Conservation (phyloP, 441 rosid genomes). For the Pelargonium cotyledonis region DNA sequence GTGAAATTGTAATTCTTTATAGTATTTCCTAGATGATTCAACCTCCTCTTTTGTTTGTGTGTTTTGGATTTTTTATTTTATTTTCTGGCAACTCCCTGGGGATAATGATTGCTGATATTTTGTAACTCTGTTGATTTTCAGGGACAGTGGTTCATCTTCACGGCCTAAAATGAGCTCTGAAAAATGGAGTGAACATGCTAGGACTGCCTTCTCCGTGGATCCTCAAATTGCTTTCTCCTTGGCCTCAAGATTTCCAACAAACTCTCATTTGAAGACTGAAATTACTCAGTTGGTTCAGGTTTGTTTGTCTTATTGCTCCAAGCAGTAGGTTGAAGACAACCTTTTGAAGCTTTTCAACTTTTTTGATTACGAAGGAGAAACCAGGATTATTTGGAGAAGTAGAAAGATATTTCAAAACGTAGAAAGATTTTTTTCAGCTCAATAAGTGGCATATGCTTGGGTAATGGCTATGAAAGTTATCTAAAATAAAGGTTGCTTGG, state of each 20-base stretch:
- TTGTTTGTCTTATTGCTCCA: constrained; percentile 8
- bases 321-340: no score
- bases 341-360: neutral
- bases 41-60: no score
- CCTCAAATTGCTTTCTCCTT: constrained; percentile 79
- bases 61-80: no score
- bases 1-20: no score
- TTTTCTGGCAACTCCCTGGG: neutral
- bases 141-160: constrained; percentile 43
- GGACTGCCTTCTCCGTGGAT: constrained; percentile 86
- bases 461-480: no score
- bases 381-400: constrained; percentile 6
- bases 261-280: constrained; percentile 63
- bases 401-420: neutral
- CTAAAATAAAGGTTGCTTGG: no score
- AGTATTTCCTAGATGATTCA: no score
- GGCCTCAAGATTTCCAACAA: constrained; percentile 79
- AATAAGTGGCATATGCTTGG: constrained; percentile 8
- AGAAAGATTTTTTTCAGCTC: neutral
- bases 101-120: constrained; percentile 19
- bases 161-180: constrained; percentile 73
- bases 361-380: constrained; percentile 3
- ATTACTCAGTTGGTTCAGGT: constrained; percentile 93
- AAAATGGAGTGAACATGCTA: constrained; percentile 79
- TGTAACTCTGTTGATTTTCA: constrained; percentile 31